A percentile compares a stretch with the other conserved stretches of the same genome.
These are phyloP conservation scores for Adansonia madagascariensis DNA, from an alignment of 441 rosid genomes.

Conservation along the genomic window DNA sequence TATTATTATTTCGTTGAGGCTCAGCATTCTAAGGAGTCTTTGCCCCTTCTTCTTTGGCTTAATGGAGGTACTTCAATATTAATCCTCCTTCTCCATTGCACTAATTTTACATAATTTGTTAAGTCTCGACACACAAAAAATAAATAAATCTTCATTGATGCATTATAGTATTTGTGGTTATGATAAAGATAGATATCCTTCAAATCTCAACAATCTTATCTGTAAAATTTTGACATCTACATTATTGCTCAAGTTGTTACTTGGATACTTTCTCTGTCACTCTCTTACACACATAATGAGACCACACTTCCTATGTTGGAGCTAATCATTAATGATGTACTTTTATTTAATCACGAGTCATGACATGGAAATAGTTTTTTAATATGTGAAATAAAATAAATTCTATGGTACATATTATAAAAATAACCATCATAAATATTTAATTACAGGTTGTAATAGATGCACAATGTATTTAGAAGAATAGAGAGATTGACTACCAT, in stretches of 20 bases:
- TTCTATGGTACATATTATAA: background rate
- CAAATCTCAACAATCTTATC: constrained; percentile 11
- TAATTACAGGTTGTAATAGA: background rate
- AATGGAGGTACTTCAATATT: constrained; percentile 65
- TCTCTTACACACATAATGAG: background rate
- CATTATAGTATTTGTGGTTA: background rate
- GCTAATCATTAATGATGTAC: no score
- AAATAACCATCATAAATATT: background rate
- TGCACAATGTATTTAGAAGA: background rate
- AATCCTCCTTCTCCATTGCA: background rate
- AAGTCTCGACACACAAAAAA: background rate
- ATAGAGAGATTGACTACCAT: no score
- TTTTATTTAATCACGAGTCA: background rate
- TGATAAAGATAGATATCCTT: background rate
- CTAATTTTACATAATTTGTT: background rate
- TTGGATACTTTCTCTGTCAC: constrained; percentile 8
- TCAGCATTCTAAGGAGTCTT: constrained; percentile 40
- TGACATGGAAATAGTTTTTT: background rate
- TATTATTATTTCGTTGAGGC: constrained; percentile 78
- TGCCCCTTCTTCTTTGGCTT: constrained; percentile 90
- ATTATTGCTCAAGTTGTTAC: constrained; percentile 8
- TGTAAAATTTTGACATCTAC: background rate
- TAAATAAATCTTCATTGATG: background rate
- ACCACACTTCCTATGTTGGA: background rate
- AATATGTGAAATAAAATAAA: background rate